These are phyloP conservation scores for Solanum piurae DNA, from an alignment of 257 asterid species.

Conservation along the genomic window DNA sequence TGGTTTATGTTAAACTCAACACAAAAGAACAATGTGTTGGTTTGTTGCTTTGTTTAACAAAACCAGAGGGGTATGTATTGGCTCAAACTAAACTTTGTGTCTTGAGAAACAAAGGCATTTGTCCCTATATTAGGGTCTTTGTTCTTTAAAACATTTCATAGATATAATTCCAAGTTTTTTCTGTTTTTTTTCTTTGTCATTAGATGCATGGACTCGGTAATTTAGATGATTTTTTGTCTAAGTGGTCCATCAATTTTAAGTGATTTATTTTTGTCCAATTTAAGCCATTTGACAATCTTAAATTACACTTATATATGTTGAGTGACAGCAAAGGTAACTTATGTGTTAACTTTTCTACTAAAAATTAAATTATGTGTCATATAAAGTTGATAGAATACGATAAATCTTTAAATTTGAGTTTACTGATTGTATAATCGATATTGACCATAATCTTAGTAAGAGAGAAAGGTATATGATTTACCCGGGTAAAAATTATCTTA, in stretches of 20 bases:
- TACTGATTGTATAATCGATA: background rate
- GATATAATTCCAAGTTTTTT: background rate
- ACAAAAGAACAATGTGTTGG: slow-evolving; percentile 38
- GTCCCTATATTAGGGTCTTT: slow-evolving; percentile 31
- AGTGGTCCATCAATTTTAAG: background rate
- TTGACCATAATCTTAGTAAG: background rate
- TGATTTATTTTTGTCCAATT: background rate
- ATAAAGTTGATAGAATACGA: background rate
- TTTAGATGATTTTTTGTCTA: background rate
- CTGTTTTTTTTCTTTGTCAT: background rate
- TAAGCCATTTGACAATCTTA: background rate
- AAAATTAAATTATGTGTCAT: background rate
- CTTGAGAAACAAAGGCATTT: slow-evolving; percentile 35
- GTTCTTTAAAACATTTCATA: background rate
- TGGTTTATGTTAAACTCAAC: slow-evolving; percentile 7
- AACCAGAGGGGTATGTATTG: slow-evolving; percentile 17
- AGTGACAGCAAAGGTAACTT: background rate
- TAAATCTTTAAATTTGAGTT: background rate
- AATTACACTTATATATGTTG: background rate
- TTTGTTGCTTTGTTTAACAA: slow-evolving; percentile 26
- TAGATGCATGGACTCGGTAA: background rate
- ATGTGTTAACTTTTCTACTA: background rate
- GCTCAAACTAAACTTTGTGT: slow-evolving; percentile 37
- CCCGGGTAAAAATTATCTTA: no score
- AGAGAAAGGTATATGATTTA: background rate